Conservation (phyloP, 2,329 filamentous ascomycete species). For the Colletotrichum magnum region DNA sequence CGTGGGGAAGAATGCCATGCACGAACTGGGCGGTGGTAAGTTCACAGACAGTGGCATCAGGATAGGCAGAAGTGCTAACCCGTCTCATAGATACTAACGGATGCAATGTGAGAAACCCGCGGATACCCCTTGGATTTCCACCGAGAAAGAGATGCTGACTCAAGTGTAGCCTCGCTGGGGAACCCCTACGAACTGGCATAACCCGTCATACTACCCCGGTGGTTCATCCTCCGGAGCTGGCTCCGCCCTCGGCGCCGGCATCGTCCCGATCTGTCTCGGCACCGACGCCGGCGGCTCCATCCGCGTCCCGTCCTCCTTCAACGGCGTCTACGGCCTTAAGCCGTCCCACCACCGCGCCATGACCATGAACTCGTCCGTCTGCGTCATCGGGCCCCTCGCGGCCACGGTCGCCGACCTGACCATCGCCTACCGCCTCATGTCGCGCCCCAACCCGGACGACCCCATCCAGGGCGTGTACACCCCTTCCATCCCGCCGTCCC, state of each 20-base stretch:
- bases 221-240: slow-evolving; percentile 85
- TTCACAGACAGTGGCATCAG: slow-evolving; percentile 45
- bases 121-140: too few relatives aligned
- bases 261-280: slow-evolving; percentile 82
- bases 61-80: background rate
- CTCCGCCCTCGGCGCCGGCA: slow-evolving; percentile 77
- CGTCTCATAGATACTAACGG: slow-evolving; percentile 78
- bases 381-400: slow-evolving; percentile 82
- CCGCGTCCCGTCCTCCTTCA: slow-evolving; percentile 81
- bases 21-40: slow-evolving; percentile 79
- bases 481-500: slow-evolving; percentile 62
- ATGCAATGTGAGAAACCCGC: slow-evolving; percentile 74
- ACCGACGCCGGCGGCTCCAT: slow-evolving; percentile 82
- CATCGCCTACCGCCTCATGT: slow-evolving; percentile 85
- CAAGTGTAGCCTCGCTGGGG: slow-evolving; percentile 70
- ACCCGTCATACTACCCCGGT: slow-evolving; percentile 82
- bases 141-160: too few relatives aligned
- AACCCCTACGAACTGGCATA: slow-evolving; percentile 84
- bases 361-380: slow-evolving; percentile 66
- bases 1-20: slow-evolving; percentile 84
- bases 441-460: slow-evolving; percentile 74
- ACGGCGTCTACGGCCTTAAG: slow-evolving; percentile 87
- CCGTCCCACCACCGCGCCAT: slow-evolving; percentile 80
- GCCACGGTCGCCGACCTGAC: slow-evolving; percentile 83
- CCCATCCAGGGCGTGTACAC: slow-evolving; percentile 74